phyloP scores from a whole-genome alignment of 345 rosid genomes.

The Noccaea caerulescens region DNA sequence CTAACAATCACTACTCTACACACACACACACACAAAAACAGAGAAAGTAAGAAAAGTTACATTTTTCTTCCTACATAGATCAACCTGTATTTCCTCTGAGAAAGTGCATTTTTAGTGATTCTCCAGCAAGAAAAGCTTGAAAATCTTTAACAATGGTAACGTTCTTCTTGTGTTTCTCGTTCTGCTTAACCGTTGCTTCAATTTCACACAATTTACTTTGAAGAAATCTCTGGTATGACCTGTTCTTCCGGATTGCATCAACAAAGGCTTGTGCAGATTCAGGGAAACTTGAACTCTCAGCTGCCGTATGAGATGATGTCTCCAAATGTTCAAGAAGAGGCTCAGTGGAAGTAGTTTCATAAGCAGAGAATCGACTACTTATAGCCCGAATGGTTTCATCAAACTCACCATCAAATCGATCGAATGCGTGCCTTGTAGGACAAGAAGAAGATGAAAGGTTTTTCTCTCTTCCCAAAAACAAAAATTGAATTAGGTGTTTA shows the following conservation, averaged over 20 bases:
- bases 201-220: slow-evolving; percentile 60
- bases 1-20: too few species aligned
- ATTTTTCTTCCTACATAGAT: too few species aligned
- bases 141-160: slow-evolving; percentile 66
- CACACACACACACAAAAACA: too few species aligned
- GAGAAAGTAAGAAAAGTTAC: too few species aligned
- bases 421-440: neutral
- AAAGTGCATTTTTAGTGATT: slow-evolving; percentile 58
- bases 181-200: slow-evolving; percentile 79
- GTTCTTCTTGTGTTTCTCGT: slow-evolving; percentile 66
- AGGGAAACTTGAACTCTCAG: slow-evolving; percentile 54
- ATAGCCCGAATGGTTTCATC: slow-evolving; percentile 67
- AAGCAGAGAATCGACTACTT: slow-evolving; percentile 64
- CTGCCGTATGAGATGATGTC: slow-evolving; percentile 31
- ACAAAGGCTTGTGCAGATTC: slow-evolving; percentile 62
- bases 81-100: slow-evolving; percentile 53
- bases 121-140: slow-evolving; percentile 65
- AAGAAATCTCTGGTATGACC: slow-evolving; percentile 68
- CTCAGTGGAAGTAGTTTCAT: slow-evolving; percentile 41
- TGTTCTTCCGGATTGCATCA: slow-evolving; percentile 74
- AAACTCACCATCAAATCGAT: slow-evolving; percentile 52
- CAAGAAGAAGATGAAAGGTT: slow-evolving; percentile 4
- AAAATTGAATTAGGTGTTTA: neutral
- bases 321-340: slow-evolving; percentile 41
- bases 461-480: neutral